phyloP scores from a whole-genome alignment of 139 green algal genomes.

The Dunaliella primolecta region DNA sequence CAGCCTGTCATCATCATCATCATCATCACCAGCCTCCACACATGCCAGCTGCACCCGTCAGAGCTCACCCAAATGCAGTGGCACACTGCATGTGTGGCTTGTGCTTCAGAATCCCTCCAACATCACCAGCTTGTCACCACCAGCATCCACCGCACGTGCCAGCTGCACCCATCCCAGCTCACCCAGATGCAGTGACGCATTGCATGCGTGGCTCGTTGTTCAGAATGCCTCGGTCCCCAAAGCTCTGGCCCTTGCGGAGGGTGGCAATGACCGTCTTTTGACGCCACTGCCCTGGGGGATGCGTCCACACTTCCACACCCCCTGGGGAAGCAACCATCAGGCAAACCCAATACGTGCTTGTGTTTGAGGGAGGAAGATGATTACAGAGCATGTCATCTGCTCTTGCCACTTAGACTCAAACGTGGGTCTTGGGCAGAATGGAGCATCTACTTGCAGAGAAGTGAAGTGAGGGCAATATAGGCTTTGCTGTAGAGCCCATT shows the following conservation, averaged over 20 bases:
- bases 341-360: not conserved
- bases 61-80: constrained; percentile 10
- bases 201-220: constrained; percentile 38
- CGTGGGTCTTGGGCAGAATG: no score
- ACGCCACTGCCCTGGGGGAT: constrained; percentile 30
- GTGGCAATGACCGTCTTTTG: constrained; percentile 29
- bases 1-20: no score
- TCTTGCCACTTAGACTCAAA: no score
- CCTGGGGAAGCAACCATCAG: constrained; percentile 9
- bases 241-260: constrained; percentile 42
- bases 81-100: constrained; percentile 26
- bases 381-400: no score
- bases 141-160: no score
- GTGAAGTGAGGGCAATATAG: no score
- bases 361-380: not conserved
- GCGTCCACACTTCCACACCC: constrained; percentile 44
- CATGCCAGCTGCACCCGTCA: no score
- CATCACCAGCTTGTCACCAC: no score
- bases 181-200: constrained; percentile 15
- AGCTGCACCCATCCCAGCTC: no score
- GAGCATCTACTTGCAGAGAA: no score
- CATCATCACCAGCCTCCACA: no score
- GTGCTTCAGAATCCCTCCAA: constrained; percentile 49
- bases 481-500: no score
- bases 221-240: constrained; percentile 47